Conservation (phyloP, 1,139 yeast species). For the Lodderomyces pseudojiufengensis region DNA sequence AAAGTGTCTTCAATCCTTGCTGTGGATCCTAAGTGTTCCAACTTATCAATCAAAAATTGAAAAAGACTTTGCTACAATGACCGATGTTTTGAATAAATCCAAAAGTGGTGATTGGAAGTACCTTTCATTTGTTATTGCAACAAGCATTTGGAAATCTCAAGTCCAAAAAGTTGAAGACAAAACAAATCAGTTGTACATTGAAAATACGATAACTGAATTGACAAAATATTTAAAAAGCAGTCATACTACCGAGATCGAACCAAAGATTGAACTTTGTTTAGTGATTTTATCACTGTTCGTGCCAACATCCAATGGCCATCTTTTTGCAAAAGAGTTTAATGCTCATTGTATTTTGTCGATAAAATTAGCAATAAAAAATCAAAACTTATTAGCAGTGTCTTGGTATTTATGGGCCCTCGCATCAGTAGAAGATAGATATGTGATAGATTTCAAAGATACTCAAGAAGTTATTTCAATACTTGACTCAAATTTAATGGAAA, state of each 20-base stretch:
- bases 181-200: conserved; percentile 14
- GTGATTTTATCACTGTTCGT: conserved; percentile 13
- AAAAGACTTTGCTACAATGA: conserved; percentile 27
- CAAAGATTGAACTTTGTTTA: conserved; percentile 18
- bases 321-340: background rate
- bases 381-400: conserved; percentile 1
- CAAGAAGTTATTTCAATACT: conserved; percentile 1
- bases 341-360: background rate
- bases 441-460: background rate
- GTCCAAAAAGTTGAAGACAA: conserved; percentile 20
- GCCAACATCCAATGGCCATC: too few relatives aligned
- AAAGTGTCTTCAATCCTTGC: conserved; percentile 19
- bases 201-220: conserved; percentile 13
- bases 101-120: conserved; percentile 13
- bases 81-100: conserved; percentile 19
- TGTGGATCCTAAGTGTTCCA: conserved; percentile 42
- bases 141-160: conserved; percentile 29
- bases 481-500: background rate
- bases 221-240: conserved; percentile 6
- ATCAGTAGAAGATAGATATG: background rate
- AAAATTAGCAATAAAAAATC: background rate
- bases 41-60: conserved; percentile 52
- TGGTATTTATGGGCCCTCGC: conserved; percentile 10
- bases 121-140: conserved; percentile 19
- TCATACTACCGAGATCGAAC: conserved; percentile 6